phyloP scores from a whole-genome alignment of 306 rosid species.

The Quercus dentata region DNA sequence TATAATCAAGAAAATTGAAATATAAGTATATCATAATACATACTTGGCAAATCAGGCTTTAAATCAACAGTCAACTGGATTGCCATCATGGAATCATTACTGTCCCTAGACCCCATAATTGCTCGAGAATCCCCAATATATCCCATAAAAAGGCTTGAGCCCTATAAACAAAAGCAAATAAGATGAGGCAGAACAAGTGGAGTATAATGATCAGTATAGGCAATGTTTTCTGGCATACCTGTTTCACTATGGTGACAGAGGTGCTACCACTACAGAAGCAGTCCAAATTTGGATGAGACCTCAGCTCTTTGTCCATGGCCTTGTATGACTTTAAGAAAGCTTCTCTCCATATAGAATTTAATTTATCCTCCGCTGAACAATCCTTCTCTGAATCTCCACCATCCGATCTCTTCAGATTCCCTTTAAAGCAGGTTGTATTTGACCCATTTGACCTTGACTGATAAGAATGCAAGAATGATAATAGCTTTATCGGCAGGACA shows the following conservation, averaged over 20 bases:
- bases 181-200: constrained; percentile 8
- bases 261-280: constrained; percentile 99
- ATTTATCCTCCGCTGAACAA: constrained; percentile 46
- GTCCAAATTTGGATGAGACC: constrained; percentile 85
- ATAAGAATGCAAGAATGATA: constrained; percentile 59
- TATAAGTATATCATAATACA: constrained; percentile 3
- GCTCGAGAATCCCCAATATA: constrained; percentile 93
- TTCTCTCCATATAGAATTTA: constrained; percentile 73
- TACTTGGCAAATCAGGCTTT: constrained; percentile 96
- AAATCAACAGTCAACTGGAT: constrained; percentile 83
- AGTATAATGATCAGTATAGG: constrained; percentile 9
- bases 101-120: constrained; percentile 82
- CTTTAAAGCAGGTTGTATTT: constrained; percentile 50
- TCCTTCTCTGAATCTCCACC: constrained; percentile 61
- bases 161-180: constrained; percentile 49
- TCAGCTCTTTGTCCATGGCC: constrained; percentile 92
- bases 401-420: constrained; percentile 41
- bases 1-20: constrained; percentile 3
- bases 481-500: constrained; percentile 67
- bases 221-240: constrained; percentile 42
- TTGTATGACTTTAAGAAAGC: constrained; percentile 83
- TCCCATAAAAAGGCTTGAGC: constrained; percentile 80
- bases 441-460: constrained; percentile 54
- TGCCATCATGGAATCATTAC: constrained; percentile 60
- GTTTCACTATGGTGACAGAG: constrained; percentile 80